phyloP scores from a whole-genome alignment of 1,284 basidiomycete genomes.

The Trichosporon coremiiforme region DNA sequence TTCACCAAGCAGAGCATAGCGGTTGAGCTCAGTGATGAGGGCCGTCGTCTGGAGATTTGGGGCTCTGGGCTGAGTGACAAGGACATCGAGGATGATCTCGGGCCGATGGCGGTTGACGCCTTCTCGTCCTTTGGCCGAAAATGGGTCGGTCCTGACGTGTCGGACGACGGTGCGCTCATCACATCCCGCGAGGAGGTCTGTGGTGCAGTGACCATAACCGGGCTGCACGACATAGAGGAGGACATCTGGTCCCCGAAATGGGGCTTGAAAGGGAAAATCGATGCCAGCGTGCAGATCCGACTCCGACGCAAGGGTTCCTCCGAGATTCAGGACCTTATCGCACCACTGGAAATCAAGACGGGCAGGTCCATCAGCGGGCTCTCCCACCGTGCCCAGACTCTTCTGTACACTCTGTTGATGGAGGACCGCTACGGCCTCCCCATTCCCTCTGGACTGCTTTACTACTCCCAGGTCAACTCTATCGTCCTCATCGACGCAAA shows the following conservation, averaged over 20 bases:
- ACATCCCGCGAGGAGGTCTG: conserved; percentile 37
- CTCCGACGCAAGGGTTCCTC: conserved; percentile 56
- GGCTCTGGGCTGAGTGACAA: conserved; percentile 50
- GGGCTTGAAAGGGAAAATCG: conserved; percentile 93
- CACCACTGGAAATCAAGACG: conserved; percentile 94
- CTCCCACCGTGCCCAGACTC: conserved; percentile 96
- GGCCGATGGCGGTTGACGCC: conserved; percentile 43
- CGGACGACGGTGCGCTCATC: conserved; percentile 17
- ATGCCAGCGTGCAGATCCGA: conserved; percentile 78
- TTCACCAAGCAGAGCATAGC: conserved; percentile 43
- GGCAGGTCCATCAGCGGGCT: conserved; percentile 74
- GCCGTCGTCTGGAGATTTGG: conserved; percentile 52
- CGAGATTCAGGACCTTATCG: conserved; percentile 39
- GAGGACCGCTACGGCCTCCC: conserved; percentile 74
- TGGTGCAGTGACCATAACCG: conserved; percentile 66
- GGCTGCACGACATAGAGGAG: conserved; percentile 86
- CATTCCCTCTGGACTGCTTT: conserved; percentile 73
- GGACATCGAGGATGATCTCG: conserved; percentile 52
- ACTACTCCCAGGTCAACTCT: conserved; percentile 89
- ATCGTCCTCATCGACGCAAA: conserved; percentile 77
- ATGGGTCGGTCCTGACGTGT: conserved; percentile 44
- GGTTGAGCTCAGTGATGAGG: conserved; percentile 45
- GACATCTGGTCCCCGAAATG: conserved; percentile 96
- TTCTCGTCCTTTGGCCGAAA: conserved; percentile 51
- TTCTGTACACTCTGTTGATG: conserved; percentile 91